A percentile compares a stretch with the other conserved stretches of the same genome.
Conservation (phyloP, 1,284 basidiomycete species). For the Taiwanofungus camphoratus region DNA sequence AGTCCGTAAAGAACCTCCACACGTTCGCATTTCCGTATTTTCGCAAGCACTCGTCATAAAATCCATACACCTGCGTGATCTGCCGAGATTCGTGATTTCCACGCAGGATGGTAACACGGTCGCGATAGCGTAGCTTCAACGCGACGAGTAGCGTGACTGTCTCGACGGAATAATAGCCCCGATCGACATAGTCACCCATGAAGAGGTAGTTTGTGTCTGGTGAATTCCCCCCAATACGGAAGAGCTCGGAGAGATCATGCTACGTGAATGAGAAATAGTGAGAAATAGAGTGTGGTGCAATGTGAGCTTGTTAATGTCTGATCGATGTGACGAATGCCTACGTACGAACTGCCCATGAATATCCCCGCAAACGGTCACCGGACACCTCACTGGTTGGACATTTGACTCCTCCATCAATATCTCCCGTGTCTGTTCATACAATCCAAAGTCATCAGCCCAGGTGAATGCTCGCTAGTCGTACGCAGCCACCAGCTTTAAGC, state of each 20-base stretch:
- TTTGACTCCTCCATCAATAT: conserved; percentile 98
- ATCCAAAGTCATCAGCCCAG: conserved; percentile 16
- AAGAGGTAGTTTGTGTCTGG: conserved; percentile 99
- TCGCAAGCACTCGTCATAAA: conserved; percentile 98
- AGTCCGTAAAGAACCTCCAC: conserved; percentile 98
- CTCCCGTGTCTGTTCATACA: conserved; percentile 75
- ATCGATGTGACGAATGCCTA: conserved; percentile 27
- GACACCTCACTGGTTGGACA: conserved; percentile 96
- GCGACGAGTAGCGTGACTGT: conserved; percentile 98
- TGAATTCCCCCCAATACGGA: conserved; percentile 98
- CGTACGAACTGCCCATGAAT: conserved; percentile 99
- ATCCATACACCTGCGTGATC: conserved; percentile 99
- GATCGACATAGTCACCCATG: conserved; percentile 99
- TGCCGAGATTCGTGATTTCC: conserved; percentile 99
- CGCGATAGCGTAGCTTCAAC: conserved; percentile 96
- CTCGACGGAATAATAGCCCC: conserved; percentile 99
- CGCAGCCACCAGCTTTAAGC: conserved; percentile 7
- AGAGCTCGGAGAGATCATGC: conserved; percentile 99
- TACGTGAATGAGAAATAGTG: conserved; percentile 35
- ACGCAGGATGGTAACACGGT: conserved; percentile 96
- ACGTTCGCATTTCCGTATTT: conserved; percentile 99
- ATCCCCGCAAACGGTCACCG: conserved; percentile 96
- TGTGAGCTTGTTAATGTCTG: conserved; percentile 6
- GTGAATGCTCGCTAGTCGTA: conserved; percentile 3
- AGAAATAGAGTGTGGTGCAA: conserved; percentile 5